phyloP scores from a whole-genome alignment of 768 basidiomycete species.

The Infundibulicybe gibba region DNA sequence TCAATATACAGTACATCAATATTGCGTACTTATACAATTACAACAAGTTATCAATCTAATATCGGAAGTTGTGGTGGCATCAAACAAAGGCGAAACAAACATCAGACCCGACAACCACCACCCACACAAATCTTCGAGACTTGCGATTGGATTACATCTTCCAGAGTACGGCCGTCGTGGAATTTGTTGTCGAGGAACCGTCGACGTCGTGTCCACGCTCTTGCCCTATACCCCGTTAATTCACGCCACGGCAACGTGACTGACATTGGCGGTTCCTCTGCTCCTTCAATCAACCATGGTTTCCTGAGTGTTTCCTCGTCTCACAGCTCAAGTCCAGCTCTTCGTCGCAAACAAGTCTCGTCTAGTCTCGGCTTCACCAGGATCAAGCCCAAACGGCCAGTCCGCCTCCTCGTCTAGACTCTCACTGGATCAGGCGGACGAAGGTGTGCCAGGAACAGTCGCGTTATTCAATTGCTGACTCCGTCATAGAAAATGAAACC shows the following conservation, averaged over 20 bases:
- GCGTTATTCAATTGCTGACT: slow-evolving; percentile 10
- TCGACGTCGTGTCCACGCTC: slow-evolving; percentile 40
- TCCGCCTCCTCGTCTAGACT: slow-evolving; percentile 52
- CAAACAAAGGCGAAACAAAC: no score
- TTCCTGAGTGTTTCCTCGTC: slow-evolving; percentile 31
- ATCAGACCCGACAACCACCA: no score
- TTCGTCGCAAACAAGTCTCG: slow-evolving; percentile 28
- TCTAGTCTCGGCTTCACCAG: slow-evolving; percentile 32
- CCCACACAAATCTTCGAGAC: no score
- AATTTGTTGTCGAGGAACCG: slow-evolving; percentile 35
- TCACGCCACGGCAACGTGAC: slow-evolving; percentile 30
- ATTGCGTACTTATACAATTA: slow-evolving; percentile 11
- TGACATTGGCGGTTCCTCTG: slow-evolving; percentile 54
- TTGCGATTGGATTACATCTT: no score
- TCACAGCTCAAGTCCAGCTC: slow-evolving; percentile 26
- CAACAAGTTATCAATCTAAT: not conserved
- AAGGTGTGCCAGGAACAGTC: slow-evolving; percentile 42
- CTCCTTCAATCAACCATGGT: slow-evolving; percentile 26
- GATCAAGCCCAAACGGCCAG: slow-evolving; percentile 26
- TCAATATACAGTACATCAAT: no score
- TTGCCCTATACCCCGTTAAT: slow-evolving; percentile 37
- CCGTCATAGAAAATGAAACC: slow-evolving; percentile 61
- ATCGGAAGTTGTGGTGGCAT: no score
- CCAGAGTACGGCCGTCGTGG: no score
- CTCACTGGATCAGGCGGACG: slow-evolving; percentile 56